Percentiles rank a stretch among this genome's conserved stretches.
Conservation (phyloP, 139 green algal species). For the Spirogloea muscicola region DNA sequence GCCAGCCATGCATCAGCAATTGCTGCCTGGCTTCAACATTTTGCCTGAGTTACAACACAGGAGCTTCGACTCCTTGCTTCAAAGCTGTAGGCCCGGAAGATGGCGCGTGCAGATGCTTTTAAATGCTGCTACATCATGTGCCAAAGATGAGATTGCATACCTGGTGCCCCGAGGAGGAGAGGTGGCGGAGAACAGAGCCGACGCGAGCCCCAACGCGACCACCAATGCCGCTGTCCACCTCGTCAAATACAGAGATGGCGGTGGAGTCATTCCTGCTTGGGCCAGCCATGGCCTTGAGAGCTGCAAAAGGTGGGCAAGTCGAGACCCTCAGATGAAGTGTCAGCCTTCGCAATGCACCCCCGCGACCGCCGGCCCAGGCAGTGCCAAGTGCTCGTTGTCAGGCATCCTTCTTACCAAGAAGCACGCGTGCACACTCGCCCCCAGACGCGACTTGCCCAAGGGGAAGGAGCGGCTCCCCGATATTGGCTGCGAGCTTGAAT, state of each 20-base stretch:
- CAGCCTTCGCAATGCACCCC: not conserved
- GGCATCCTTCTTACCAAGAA: conserved; percentile 8
- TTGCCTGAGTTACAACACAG: too few relatives aligned
- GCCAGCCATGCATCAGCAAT: not conserved
- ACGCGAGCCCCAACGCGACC: conserved; percentile 9
- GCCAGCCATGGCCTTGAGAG: not conserved
- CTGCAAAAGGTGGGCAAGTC: not conserved
- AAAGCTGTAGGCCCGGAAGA: too few relatives aligned
- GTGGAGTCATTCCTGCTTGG: not conserved
- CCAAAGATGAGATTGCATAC: conserved; percentile 7
- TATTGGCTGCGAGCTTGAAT: conserved; percentile 22
- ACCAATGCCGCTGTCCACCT: conserved; percentile 40
- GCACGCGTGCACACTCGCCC: conserved; percentile 24
- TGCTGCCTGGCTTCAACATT: not conserved
- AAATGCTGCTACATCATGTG: too few relatives aligned
- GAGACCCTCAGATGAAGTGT: not conserved
- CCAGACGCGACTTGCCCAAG: conserved; percentile 23
- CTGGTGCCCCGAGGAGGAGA: conserved; percentile 17
- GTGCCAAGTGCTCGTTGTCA: not conserved
- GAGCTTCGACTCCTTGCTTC: too few relatives aligned
- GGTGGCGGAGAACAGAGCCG: conserved; percentile 11
- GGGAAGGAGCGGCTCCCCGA: conserved; percentile 17
- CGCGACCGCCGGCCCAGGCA: too few relatives aligned
- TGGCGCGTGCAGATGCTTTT: too few relatives aligned
- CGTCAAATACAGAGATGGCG: conserved; percentile 29